Base-by-base conservation (phyloP, 73 alveolate species). In the Paramecium octaurelia region DNA sequence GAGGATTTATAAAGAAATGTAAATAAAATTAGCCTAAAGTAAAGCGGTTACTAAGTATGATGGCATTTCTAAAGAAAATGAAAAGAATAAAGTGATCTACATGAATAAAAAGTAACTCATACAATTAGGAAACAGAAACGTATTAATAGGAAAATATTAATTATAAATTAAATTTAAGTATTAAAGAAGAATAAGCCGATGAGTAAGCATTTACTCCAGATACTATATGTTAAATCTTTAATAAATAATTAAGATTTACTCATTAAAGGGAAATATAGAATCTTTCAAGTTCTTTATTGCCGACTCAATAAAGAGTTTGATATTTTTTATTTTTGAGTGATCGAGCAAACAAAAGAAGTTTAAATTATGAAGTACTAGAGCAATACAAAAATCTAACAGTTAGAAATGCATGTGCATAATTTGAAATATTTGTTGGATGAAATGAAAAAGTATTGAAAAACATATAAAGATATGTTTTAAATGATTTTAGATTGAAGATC, bases 401-500 rank as follows among this genome's bases (percentile, higher is more conserved):
- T 31, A 40, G 93, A 83, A 24, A 57, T 60, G 50, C 36, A 93
- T 29, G 24, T 92, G n/a, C 18, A 58, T 21, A 93, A 92, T 92
- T 85, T 86, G 20, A 92, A 84, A 88, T 97, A 97, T 75, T 86
- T 93, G 36, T 90, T 96, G 23, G 84, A 93, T 58, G 58, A 96
- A 38, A 95, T 94, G 80, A 46, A 6, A 96, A 96, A 69, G 99
- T 96, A 91, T 80, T 96, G 6, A 97, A 96, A 86, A 92, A 0
- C 75, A 64, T 86, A 93, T 27, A 95, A 92, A 83, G 98, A 97
- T 7, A 77, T 96, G 3, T 92, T 97, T 40, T 92, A 97, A 90
- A 97, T 97, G 99, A 96, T 97, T 48, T 58, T 97, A 27, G 99
- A 97, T 83, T 92, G 96, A 75, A 92, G 99, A 83, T 93, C 97